Conservation (phyloP, 2,329 filamentous ascomycete genomes). For the Rhynchosporium graminicola region DNA sequence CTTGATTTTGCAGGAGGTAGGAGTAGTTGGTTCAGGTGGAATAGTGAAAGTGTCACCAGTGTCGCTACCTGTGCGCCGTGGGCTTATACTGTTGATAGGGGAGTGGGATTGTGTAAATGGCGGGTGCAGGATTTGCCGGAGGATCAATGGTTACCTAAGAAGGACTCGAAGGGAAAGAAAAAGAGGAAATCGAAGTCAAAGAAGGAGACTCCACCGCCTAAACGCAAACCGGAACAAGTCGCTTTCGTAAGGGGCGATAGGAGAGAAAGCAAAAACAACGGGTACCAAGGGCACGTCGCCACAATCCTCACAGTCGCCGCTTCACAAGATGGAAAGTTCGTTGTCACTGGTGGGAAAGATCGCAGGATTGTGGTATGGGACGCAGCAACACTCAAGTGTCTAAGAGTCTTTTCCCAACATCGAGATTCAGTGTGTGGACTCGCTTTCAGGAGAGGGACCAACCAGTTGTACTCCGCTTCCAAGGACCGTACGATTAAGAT, state of each 20-base stretch:
- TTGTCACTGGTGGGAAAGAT: constrained; percentile 88
- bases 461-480: constrained; percentile 89
- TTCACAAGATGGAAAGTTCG: constrained; percentile 84
- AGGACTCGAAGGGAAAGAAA: constrained; percentile 41
- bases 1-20: constrained; percentile 68
- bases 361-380: constrained; percentile 86
- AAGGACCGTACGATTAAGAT: constrained; percentile 93
- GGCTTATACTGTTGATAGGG: constrained; percentile 86
- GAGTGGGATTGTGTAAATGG: constrained; percentile 86
- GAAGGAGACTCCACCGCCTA: constrained; percentile 58
- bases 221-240: constrained; percentile 63
- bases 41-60: constrained; percentile 75
- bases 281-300: constrained; percentile 75
- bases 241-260: constrained; percentile 63
- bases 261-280: constrained; percentile 60
- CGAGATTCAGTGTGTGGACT: constrained; percentile 83
- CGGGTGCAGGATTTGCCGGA: constrained; percentile 68
- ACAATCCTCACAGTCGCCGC: constrained; percentile 83
- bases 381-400: constrained; percentile 72
- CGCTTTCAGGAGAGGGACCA: constrained; percentile 82
- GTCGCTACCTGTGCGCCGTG: constrained; percentile 78
- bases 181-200: constrained; percentile 54
- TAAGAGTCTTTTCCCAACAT: constrained; percentile 88
- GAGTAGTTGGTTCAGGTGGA: constrained; percentile 74
- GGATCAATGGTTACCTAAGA: constrained; percentile 58